A percentile compares a stretch with the other conserved stretches of the same genome.
Evolutionary conservation across 1,284 basidiomycete species (phyloP).

Genomic region (Tausonia pullulans): DNA sequence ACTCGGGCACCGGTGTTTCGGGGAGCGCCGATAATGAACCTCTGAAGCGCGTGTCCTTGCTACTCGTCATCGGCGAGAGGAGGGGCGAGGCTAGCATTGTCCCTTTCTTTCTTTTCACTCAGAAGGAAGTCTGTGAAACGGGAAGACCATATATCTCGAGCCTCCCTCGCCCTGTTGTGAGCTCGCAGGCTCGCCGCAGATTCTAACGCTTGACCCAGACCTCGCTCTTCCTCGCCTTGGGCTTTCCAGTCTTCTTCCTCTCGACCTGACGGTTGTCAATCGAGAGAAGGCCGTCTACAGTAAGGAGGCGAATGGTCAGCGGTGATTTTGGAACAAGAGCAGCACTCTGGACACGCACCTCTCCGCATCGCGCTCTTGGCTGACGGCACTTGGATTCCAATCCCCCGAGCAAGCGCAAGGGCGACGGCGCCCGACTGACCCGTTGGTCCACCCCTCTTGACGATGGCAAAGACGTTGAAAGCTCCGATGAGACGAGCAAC

Average conservation of each 20-base stretch:
- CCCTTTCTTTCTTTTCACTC: no score
- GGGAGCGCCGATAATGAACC: no score
- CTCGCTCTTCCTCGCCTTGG: slow-evolving; percentile 75
- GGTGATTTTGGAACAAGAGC: not conserved
- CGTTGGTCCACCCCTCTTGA: slow-evolving; percentile 67
- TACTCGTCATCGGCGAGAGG: no score
- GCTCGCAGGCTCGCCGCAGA: no score
- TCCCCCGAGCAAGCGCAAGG: slow-evolving; percentile 71
- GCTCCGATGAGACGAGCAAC: slow-evolving; percentile 63
- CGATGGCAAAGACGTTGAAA: slow-evolving; percentile 74
- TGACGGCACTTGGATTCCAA: slow-evolving; percentile 45
- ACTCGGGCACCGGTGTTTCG: no score
- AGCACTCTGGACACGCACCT: not conserved
- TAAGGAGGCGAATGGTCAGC: not conserved
- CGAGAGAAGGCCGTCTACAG: slow-evolving; percentile 57
- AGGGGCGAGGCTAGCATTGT: no score
- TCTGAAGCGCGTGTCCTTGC: no score
- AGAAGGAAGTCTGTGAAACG: no score
- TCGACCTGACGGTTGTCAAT: slow-evolving; percentile 91
- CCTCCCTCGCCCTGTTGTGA: no score
- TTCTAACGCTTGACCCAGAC: slow-evolving; percentile 77
- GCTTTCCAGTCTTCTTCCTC: slow-evolving; percentile 77
- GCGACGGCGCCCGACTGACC: slow-evolving; percentile 79
- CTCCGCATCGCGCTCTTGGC: not conserved
- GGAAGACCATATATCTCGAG: no score